Conservation (phyloP, 2,329 filamentous ascomycete genomes). For the Cladosporium sp. region DNA sequence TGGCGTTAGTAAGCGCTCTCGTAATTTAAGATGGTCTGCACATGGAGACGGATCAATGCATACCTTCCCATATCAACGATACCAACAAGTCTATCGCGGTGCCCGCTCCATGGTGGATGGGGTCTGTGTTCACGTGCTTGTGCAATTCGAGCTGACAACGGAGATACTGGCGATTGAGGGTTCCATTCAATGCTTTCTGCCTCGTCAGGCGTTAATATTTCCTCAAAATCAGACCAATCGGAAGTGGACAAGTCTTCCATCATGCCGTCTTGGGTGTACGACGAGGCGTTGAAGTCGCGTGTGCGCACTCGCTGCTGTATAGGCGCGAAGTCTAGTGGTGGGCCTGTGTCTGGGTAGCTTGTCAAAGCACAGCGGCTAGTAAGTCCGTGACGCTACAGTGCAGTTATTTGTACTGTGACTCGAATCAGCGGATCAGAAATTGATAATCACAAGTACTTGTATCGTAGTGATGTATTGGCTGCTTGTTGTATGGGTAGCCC, state of each 20-base stretch:
- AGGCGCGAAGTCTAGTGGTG: no score
- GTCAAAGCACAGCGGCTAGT: no score
- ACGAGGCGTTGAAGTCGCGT: not conserved
- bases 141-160: not conserved
- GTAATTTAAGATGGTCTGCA: not conserved
- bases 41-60: slow-evolving; percentile 28
- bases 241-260: slow-evolving; percentile 3
- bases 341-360: no score
- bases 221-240: slow-evolving; percentile 9
- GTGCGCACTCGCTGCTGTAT: no score
- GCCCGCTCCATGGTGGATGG: slow-evolving; percentile 14
- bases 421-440: no score
- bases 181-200: slow-evolving; percentile 7
- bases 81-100: slow-evolving; percentile 11
- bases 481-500: no score
- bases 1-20: not conserved
- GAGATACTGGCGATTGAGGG: not conserved
- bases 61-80: slow-evolving; percentile 31
- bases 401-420: no score
- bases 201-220: slow-evolving; percentile 8
- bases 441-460: no score
- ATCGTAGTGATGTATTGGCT: no score
- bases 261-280: not conserved
- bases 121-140: not conserved
- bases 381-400: no score